Evolutionary conservation across 129 eudicot species (phyloP).

Genomic region (Mikania micrantha): DNA sequence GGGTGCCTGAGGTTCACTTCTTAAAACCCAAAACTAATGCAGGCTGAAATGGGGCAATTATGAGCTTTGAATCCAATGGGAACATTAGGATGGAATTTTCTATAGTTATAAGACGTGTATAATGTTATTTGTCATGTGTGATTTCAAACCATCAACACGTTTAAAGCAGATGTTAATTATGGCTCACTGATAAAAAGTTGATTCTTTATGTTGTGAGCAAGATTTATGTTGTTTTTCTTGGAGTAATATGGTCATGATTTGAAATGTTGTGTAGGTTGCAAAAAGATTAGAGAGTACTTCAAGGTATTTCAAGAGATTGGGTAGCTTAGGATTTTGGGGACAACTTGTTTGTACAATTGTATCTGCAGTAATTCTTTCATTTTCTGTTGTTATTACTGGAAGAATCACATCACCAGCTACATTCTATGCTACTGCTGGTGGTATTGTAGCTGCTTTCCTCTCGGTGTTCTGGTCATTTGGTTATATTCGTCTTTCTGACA

Average conservation of each 20-base stretch:
- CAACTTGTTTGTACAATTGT: conserved; percentile 68
- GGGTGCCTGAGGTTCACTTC: too few relatives aligned
- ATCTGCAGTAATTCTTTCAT: conserved; percentile 73
- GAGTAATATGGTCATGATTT: not conserved
- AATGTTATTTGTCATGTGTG: too few relatives aligned
- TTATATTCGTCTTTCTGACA: conserved; percentile 65
- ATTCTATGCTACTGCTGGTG: conserved; percentile 72
- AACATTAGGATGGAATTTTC: not conserved
- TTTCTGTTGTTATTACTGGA: conserved; percentile 58
- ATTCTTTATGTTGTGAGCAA: not conserved
- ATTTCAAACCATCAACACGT: too few relatives aligned
- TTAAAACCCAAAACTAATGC: too few relatives aligned
- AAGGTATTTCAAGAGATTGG: conserved; percentile 83
- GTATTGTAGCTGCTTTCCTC: conserved; percentile 81
- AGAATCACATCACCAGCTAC: conserved; percentile 74
- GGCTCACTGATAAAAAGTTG: not conserved
- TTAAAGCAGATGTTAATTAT: too few relatives aligned
- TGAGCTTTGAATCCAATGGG: not conserved
- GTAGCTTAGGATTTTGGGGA: conserved; percentile 88
- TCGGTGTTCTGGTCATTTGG: conserved; percentile 94
- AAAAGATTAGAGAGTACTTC: conserved; percentile 66
- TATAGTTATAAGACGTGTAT: too few relatives aligned
- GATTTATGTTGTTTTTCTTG: not conserved
- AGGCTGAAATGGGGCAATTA: not conserved
- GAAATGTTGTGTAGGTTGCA: conserved; percentile 46